Percentiles rank a stretch among this genome's conserved stretches.
phyloP scores from a whole-genome alignment of 176 grass and related monocot species.

The Tillandsia leiboldiana region DNA sequence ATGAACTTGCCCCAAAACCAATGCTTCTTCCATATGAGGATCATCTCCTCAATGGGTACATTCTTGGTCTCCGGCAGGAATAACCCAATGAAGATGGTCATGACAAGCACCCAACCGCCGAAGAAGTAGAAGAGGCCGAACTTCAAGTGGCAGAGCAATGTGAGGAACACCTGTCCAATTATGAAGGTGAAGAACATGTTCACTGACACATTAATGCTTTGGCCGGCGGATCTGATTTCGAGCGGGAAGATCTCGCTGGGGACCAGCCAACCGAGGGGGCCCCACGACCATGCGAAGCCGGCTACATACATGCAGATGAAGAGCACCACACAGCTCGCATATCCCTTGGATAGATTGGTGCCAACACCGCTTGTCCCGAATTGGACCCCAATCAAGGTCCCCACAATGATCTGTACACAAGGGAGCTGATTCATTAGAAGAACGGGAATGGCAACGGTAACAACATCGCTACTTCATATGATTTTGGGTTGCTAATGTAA shows the following conservation, averaged over 20 bases:
- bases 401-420: slow-evolving; percentile 7
- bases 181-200: slow-evolving; percentile 7
- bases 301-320: slow-evolving; percentile 20
- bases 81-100: not conserved
- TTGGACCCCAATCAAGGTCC: slow-evolving; percentile 16
- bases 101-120: not conserved
- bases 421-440: too few relatives aligned
- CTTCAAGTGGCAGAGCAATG: not conserved
- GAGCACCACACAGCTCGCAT: slow-evolving; percentile 8
- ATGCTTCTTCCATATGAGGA: not conserved
- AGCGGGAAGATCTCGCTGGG: slow-evolving; percentile 6
- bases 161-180: not conserved
- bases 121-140: slow-evolving; percentile 1
- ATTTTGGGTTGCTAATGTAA: too few relatives aligned
- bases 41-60: not conserved
- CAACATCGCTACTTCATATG: too few relatives aligned
- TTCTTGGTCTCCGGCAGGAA: slow-evolving; percentile 5
- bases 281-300: slow-evolving; percentile 23
- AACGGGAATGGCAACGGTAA: too few relatives aligned
- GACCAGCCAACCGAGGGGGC: slow-evolving; percentile 13
- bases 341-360: slow-evolving; percentile 1
- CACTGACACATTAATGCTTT: slow-evolving; percentile 16
- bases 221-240: slow-evolving; percentile 10
- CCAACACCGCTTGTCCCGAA: slow-evolving; percentile 4
- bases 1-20: slow-evolving; percentile 1